Percentiles rank a stretch among this genome's conserved stretches.
These are phyloP conservation scores for Phytopythium kandeliae DNA, from an alignment of 352 stramenopile genomes.

Conservation along the genomic window DNA sequence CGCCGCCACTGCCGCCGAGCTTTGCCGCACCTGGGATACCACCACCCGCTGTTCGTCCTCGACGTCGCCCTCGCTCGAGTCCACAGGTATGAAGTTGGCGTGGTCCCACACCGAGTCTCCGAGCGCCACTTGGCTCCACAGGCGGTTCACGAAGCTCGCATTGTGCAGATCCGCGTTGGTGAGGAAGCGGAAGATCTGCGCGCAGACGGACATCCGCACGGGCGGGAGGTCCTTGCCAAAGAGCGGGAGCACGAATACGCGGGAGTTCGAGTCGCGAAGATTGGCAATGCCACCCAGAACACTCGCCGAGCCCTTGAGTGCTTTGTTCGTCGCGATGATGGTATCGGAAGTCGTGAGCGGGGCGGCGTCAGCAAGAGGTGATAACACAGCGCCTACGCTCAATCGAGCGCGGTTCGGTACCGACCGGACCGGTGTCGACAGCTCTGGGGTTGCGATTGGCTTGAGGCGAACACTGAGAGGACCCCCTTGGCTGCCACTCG, in stretches of 20 bases:
- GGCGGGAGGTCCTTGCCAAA: conserved; percentile 60
- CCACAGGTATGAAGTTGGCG: conserved; percentile 45
- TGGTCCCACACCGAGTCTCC: conserved; percentile 75
- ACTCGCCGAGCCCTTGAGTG: not conserved
- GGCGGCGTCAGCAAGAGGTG: not conserved
- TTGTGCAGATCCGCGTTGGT: conserved; percentile 79
- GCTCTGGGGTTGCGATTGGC: not conserved
- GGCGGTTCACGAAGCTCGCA: conserved; percentile 72
- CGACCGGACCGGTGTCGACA: not conserved
- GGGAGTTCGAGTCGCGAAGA: conserved; percentile 4
- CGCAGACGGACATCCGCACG: conserved; percentile 51
- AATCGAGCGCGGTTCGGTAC: not conserved
- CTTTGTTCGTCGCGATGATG: conserved; percentile 3
- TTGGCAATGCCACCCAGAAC: not conserved
- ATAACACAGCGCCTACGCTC: not conserved
- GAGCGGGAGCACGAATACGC: conserved; percentile 64
- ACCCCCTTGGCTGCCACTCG: not conserved
- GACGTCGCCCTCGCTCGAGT: not conserved
- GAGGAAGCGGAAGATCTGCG: conserved; percentile 65
- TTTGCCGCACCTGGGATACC: no score
- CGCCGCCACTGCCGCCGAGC: no score
- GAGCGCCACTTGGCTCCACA: conserved; percentile 78
- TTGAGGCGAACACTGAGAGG: conserved; percentile 18
- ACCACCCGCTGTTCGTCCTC: not conserved
- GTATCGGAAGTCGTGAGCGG: not conserved